Conservation (phyloP, 768 basidiomycete species). For the Suillus discolor region DNA sequence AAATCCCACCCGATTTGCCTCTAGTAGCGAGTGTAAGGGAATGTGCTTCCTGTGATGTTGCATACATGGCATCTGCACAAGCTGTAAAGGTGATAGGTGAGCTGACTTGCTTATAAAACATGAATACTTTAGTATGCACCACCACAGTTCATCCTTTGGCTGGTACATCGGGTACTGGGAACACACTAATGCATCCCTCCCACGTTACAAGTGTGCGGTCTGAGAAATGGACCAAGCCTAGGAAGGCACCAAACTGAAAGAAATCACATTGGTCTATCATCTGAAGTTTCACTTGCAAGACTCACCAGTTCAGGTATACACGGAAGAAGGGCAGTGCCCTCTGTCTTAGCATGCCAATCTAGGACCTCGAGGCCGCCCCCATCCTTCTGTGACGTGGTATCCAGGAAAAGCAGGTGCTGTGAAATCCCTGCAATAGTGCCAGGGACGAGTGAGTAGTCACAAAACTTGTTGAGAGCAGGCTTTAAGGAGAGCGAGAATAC, state of each 20-base stretch:
- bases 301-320: slow-evolving; percentile 23
- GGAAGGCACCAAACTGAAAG: slow-evolving; percentile 24
- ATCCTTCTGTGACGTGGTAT: slow-evolving; percentile 19
- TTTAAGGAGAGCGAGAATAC: slow-evolving; percentile 22
- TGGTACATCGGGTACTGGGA: slow-evolving; percentile 24
- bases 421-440: slow-evolving; percentile 26
- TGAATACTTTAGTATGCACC: slow-evolving; percentile 26
- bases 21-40: slow-evolving; percentile 25
- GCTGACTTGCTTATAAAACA: slow-evolving; percentile 25
- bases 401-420: slow-evolving; percentile 25
- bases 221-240: slow-evolving; percentile 27
- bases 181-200: slow-evolving; percentile 30
- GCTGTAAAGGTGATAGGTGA: slow-evolving; percentile 30
- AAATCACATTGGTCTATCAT: not conserved
- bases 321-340: slow-evolving; percentile 28
- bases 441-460: slow-evolving; percentile 25
- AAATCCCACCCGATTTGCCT: slow-evolving; percentile 16
- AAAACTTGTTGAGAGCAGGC: slow-evolving; percentile 21
- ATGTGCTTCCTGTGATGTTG: slow-evolving; percentile 2
- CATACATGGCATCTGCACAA: slow-evolving; percentile 10
- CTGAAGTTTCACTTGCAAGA: not conserved
- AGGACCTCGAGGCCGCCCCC: slow-evolving; percentile 26
- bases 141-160: slow-evolving; percentile 21
- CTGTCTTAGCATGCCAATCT: slow-evolving; percentile 25
- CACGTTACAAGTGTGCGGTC: slow-evolving; percentile 27